Conservation (phyloP, 169 alveolate genomes). For the Cryptosporidium sp. region DNA sequence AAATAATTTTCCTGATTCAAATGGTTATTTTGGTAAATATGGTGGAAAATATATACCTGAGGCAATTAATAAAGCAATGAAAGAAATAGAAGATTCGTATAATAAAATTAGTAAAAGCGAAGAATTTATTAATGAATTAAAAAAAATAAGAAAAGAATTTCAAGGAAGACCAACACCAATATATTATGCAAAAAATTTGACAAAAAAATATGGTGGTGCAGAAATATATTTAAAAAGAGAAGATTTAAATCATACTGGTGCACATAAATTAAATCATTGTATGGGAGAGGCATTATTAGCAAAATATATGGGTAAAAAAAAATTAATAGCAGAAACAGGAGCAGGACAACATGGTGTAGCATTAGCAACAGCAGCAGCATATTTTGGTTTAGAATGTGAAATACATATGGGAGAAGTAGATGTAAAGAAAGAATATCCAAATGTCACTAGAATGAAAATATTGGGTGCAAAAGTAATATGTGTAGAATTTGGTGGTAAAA, state of each 20-base stretch:
- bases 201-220: slow-evolving; percentile 75
- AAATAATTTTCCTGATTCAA: too few species aligned
- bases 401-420: slow-evolving; percentile 78
- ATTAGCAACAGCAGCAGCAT: slow-evolving; percentile 59
- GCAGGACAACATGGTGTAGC: slow-evolving; percentile 82
- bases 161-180: slow-evolving; percentile 78
- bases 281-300: slow-evolving; percentile 72
- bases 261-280: slow-evolving; percentile 78
- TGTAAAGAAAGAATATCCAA: slow-evolving; percentile 75
- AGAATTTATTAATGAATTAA: slow-evolving; percentile 65
- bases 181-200: slow-evolving; percentile 74
- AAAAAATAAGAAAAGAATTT: slow-evolving; percentile 57
- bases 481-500: slow-evolving; percentile 73
- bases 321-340: slow-evolving; percentile 79
- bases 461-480: slow-evolving; percentile 76
- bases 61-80: too few species aligned
- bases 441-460: slow-evolving; percentile 74
- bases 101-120: slow-evolving; percentile 6
- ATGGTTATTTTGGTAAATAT: too few species aligned
- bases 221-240: slow-evolving; percentile 75
- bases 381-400: slow-evolving; percentile 22
- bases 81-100: slow-evolving; percentile 29
- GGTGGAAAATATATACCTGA: too few species aligned
- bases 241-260: slow-evolving; percentile 78
- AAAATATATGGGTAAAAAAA: slow-evolving; percentile 74